phyloP scores from a whole-genome alignment of 2,329 filamentous ascomycete genomes.

The Phoma herbarum region DNA sequence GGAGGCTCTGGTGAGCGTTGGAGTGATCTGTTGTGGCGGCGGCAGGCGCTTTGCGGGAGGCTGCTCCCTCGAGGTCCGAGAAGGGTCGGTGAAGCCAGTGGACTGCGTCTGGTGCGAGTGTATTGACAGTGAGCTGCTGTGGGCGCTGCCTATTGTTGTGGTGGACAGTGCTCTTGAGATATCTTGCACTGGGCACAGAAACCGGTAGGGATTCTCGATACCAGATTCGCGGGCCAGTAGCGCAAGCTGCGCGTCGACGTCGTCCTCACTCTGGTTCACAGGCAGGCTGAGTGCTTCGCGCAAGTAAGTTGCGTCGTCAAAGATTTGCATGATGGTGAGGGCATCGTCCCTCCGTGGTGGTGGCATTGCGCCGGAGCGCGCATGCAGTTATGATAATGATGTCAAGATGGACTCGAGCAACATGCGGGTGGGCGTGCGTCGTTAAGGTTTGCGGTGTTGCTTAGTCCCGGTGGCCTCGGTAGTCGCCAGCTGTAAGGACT shows the following conservation, averaged over 20 bases:
- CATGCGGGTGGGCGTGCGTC: conserved; percentile 31
- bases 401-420: conserved; percentile 30
- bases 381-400: conserved; percentile 41
- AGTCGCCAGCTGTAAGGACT: conserved; percentile 11
- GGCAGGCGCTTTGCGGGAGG: conserved; percentile 29
- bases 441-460: conserved; percentile 18
- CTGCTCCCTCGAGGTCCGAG: conserved; percentile 45
- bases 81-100: conserved; percentile 45
- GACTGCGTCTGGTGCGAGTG: conserved; percentile 49
- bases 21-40: conserved; percentile 29
- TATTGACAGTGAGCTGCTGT: conserved; percentile 45
- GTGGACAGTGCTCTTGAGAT: conserved; percentile 43
- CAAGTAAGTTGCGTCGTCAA: conserved; percentile 46
- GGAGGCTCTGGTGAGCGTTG: conserved; percentile 29
- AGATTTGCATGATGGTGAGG: conserved; percentile 43
- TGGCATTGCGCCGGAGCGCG: conserved; percentile 46
- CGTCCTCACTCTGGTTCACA: conserved; percentile 41
- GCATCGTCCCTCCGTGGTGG: conserved; percentile 36
- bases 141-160: conserved; percentile 43
- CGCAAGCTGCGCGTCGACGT: conserved; percentile 41
- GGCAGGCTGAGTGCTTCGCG: conserved; percentile 44
- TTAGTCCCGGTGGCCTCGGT: conserved; percentile 3
- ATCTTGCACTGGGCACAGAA: conserved; percentile 35
- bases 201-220: conserved; percentile 46
- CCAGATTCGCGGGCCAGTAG: conserved; percentile 41